phyloP scores from a whole-genome alignment of 2,329 filamentous ascomycete species.

The Talaromyces pinophilus region DNA sequence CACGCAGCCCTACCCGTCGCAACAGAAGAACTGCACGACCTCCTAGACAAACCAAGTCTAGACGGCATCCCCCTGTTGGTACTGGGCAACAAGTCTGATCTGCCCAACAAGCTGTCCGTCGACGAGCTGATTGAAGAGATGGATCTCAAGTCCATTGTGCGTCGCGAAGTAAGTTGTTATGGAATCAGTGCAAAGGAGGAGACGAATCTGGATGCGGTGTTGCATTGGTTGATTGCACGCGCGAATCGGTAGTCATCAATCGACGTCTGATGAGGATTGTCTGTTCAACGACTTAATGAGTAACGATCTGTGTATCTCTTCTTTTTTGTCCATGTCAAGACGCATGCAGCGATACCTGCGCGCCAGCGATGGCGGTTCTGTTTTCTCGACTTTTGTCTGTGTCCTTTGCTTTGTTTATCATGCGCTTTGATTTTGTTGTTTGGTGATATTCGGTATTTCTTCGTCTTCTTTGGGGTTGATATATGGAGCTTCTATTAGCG shows the following conservation, averaged over 20 bases:
- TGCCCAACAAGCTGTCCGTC: constrained; percentile 85
- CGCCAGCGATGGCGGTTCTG: constrained; percentile 48
- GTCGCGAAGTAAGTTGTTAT: constrained; percentile 96
- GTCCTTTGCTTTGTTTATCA: neutral
- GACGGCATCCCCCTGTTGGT: constrained; percentile 91
- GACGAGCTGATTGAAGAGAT: constrained; percentile 94
- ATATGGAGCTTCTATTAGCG: neutral
- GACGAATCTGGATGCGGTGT: constrained; percentile 94
- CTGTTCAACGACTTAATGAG: constrained; percentile 19
- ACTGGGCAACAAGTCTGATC: constrained; percentile 94
- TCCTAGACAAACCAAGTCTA: constrained; percentile 81
- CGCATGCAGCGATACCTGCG: constrained; percentile 43
- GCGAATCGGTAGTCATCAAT: constrained; percentile 64
- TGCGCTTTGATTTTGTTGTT: neutral
- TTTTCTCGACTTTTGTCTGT: neutral
- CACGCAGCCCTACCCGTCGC: constrained; percentile 76
- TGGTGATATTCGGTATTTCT: neutral
- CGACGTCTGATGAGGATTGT: neutral
- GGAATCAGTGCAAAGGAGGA: constrained; percentile 98
- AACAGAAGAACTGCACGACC: constrained; percentile 85
- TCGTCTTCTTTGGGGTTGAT: neutral
- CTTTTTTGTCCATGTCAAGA: constrained; percentile 44
- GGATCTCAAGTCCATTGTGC: constrained; percentile 83
- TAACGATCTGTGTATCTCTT: constrained; percentile 22
- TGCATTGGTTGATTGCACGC: constrained; percentile 94